A percentile compares a stretch with the other conserved stretches of the same genome.
phyloP scores from a whole-genome alignment of 1,139 yeast genomes.

The Taphrina pruni region DNA sequence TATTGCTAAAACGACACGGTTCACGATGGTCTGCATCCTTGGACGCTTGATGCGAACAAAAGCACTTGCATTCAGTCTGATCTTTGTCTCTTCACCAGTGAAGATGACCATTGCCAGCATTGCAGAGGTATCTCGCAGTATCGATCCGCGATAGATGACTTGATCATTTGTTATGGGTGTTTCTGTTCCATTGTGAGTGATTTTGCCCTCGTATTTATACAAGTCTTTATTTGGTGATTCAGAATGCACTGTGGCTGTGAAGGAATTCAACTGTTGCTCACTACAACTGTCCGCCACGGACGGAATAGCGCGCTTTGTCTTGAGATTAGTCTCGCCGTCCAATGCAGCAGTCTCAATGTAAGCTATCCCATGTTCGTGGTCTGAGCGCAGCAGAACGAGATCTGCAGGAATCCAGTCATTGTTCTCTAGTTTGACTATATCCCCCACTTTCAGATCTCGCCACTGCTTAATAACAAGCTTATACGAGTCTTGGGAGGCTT shows the following conservation, averaged over 20 bases:
- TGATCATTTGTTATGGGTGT: slow-evolving; percentile 80
- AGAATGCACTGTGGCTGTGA: slow-evolving; percentile 60
- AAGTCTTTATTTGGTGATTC: slow-evolving; percentile 93
- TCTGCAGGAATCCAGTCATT: slow-evolving; percentile 97
- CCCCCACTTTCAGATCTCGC: slow-evolving; percentile 85
- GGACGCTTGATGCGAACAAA: slow-evolving; percentile 94
- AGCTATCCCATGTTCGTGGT: slow-evolving; percentile 71
- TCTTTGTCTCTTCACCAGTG: slow-evolving; percentile 95
- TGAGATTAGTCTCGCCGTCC: slow-evolving; percentile 94
- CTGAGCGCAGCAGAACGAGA: slow-evolving; percentile 69
- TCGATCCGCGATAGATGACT: slow-evolving; percentile 84
- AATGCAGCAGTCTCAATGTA: slow-evolving; percentile 95
- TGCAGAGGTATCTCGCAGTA: slow-evolving; percentile 77
- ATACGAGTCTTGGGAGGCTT: slow-evolving; percentile 25
- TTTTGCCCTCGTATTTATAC: slow-evolving; percentile 87
- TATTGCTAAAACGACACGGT: slow-evolving; percentile 84
- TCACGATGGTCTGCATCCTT: slow-evolving; percentile 79
- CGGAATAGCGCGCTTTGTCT: slow-evolving; percentile 70
- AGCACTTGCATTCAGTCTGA: slow-evolving; percentile 89
- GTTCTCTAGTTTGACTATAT: slow-evolving; percentile 69
- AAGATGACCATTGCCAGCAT: slow-evolving; percentile 82
- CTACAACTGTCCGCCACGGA: slow-evolving; percentile 62
- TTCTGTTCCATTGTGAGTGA: slow-evolving; percentile 52
- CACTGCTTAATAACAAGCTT: slow-evolving; percentile 54
- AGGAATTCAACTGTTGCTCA: slow-evolving; percentile 59